Conservation (phyloP, 306 rosid species). For the Sindora glabra region DNA sequence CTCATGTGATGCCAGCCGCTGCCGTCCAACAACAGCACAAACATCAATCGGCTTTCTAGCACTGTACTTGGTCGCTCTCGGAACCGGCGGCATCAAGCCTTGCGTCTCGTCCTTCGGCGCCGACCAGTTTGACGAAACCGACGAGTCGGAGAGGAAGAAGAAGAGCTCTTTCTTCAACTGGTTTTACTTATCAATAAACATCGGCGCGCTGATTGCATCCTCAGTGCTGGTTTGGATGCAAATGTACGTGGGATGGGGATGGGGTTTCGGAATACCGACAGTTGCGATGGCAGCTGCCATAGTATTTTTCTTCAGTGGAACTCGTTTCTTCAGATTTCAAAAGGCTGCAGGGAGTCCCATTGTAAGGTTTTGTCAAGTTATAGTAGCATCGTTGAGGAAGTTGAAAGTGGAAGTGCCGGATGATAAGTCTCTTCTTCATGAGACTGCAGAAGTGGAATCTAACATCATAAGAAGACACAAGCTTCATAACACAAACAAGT, state of each 20-base stretch:
- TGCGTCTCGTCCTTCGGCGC: constrained; percentile 89
- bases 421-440: constrained; percentile 64
- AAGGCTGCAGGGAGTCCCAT: constrained; percentile 81
- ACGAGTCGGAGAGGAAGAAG: constrained; percentile 45
- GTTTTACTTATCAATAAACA: constrained; percentile 78
- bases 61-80: constrained; percentile 77
- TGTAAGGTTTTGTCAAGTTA: constrained; percentile 66
- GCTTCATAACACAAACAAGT: constrained; percentile 60
- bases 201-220: constrained; percentile 72
- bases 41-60: constrained; percentile 36
- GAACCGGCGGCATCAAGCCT: constrained; percentile 87
- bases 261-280: constrained; percentile 90
- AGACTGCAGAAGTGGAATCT: constrained; percentile 53
- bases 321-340: constrained; percentile 53
- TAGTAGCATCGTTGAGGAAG: constrained; percentile 57
- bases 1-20: constrained; percentile 33
- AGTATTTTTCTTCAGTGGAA: constrained; percentile 52
- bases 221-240: constrained; percentile 76
- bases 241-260: constrained; percentile 81
- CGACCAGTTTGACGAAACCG: constrained; percentile 71
- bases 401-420: constrained; percentile 32
- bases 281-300: constrained; percentile 69
- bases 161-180: constrained; percentile 79
- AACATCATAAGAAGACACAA: constrained; percentile 75
- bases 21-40: constrained; percentile 48